Evolutionary conservation across 352 stramenopile genomes (phyloP).

Genomic region (Blastocystis sp.): DNA sequence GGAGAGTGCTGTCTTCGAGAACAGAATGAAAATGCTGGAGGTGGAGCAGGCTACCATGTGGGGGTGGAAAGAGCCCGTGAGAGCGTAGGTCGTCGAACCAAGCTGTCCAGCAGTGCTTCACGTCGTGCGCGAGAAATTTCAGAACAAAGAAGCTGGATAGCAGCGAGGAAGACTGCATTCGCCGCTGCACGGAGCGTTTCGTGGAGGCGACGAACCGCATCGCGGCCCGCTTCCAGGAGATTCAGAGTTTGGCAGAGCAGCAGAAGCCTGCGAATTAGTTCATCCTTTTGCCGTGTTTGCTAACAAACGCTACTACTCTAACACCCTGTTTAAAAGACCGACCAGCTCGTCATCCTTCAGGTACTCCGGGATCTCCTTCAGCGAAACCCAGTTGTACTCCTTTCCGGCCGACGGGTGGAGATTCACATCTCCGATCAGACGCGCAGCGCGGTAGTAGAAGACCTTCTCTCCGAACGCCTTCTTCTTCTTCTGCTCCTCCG

Average conservation of each 20-base stretch:
- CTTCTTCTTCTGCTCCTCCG: slow-evolving; percentile 34
- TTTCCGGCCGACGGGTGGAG: slow-evolving; percentile 33
- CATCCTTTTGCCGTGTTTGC: slow-evolving; percentile 7
- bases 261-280: neutral
- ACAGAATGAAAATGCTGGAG: slow-evolving; percentile 44
- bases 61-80: neutral
- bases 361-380: slow-evolving; percentile 64
- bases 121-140: slow-evolving; percentile 19
- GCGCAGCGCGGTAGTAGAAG: slow-evolving; percentile 59
- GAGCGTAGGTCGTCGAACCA: neutral
- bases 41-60: slow-evolving; percentile 22
- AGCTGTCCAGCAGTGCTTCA: slow-evolving; percentile 26
- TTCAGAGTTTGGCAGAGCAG: slow-evolving; percentile 1
- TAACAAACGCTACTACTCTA: slow-evolving; percentile 43
- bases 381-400: slow-evolving; percentile 47
- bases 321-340: slow-evolving; percentile 57
- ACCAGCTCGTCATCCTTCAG: slow-evolving; percentile 47
- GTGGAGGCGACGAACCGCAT: slow-evolving; percentile 44
- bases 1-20: slow-evolving; percentile 25
- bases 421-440: slow-evolving; percentile 49
- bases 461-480: slow-evolving; percentile 58
- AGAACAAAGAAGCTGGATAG: slow-evolving; percentile 30
- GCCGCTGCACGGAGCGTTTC: neutral
- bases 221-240: slow-evolving; percentile 24
- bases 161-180: slow-evolving; percentile 29